Evolutionary conservation across 2,329 filamentous ascomycete species (phyloP).

Genomic region (Ceratocystis cubensis): DNA sequence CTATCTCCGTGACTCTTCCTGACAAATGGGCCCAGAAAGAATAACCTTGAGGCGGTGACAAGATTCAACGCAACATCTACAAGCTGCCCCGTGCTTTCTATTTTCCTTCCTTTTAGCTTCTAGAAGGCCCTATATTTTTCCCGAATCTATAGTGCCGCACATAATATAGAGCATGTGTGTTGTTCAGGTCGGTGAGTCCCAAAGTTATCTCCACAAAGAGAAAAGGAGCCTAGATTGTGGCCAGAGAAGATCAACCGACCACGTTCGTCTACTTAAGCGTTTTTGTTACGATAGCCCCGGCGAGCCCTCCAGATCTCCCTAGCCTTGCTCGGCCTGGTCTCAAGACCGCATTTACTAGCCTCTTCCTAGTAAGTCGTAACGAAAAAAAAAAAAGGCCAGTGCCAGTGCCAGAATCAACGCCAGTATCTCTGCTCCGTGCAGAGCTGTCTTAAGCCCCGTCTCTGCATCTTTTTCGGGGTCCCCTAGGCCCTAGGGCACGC

Average conservation of each 20-base stretch:
- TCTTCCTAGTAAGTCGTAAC: neutral
- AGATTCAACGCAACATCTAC: neutral
- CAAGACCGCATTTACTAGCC: neutral
- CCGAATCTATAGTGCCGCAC: neutral
- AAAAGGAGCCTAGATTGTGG: neutral
- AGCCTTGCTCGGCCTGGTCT: neutral
- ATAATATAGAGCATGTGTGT: neutral
- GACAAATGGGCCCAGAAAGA: neutral
- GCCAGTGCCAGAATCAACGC: neutral
- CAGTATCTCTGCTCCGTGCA: neutral
- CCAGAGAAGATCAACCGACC: neutral
- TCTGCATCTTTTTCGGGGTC: neutral
- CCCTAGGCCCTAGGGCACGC: neutral
- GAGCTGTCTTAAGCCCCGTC: neutral
- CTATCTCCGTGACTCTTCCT: conserved; percentile 12
- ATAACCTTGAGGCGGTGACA: neutral
- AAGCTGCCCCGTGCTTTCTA: neutral
- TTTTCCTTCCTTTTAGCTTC: conserved; percentile 18
- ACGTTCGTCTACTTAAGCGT: too few species aligned
- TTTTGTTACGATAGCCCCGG: neutral
- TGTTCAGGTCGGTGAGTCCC: neutral
- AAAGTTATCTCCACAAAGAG: neutral
- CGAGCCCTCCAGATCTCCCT: neutral
- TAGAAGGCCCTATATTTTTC: neutral
- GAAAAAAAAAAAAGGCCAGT: neutral